Percentiles rank a stretch among this genome's conserved stretches.
Evolutionary conservation across 306 rosid species (phyloP).

Genomic region (Fragaria nilgerrensis): DNA sequence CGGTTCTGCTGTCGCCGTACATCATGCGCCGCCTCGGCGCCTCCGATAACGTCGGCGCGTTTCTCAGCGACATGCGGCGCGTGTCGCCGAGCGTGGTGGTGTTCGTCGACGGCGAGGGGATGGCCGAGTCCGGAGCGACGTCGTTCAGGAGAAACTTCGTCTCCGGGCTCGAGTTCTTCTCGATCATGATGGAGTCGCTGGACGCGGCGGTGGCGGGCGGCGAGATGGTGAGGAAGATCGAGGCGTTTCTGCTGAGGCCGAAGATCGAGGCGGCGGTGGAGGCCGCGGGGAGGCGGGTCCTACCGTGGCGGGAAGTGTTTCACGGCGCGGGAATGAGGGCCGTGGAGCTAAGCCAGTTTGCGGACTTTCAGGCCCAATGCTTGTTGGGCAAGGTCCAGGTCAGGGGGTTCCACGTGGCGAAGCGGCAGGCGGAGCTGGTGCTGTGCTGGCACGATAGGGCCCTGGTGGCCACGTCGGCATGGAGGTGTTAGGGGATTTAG

Average conservation of each 20-base stretch:
- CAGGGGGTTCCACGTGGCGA: slow-evolving; percentile 78
- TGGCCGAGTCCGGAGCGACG: slow-evolving; percentile 47
- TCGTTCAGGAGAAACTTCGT: slow-evolving; percentile 64
- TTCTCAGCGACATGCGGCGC: slow-evolving; percentile 50
- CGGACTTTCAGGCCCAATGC: slow-evolving; percentile 81
- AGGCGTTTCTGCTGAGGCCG: slow-evolving; percentile 52
- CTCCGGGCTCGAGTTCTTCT: slow-evolving; percentile 55
- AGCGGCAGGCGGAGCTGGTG: slow-evolving; percentile 76
- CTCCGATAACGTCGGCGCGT: slow-evolving; percentile 22
- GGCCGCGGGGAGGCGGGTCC: slow-evolving; percentile 37
- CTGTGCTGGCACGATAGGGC: slow-evolving; percentile 73
- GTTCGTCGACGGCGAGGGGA: slow-evolving; percentile 68
- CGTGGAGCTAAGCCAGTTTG: slow-evolving; percentile 75
- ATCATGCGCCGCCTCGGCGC: slow-evolving; percentile 60
- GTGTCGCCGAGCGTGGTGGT: slow-evolving; percentile 64
- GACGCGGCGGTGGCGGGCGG: slow-evolving; percentile 52
- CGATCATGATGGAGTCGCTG: slow-evolving; percentile 72
- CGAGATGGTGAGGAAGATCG: slow-evolving; percentile 63
- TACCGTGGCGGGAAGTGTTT: slow-evolving; percentile 64
- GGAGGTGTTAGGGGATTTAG: slow-evolving; percentile 51
- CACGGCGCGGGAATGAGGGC: slow-evolving; percentile 77
- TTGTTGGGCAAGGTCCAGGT: slow-evolving; percentile 66
- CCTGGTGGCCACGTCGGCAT: slow-evolving; percentile 75
- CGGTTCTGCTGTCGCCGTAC: slow-evolving; percentile 60
- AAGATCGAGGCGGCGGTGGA: slow-evolving; percentile 66